A percentile compares a stretch with the other conserved stretches of the same genome.
These are phyloP conservation scores for Darksidea phi DNA, from an alignment of 495 filamentous ascomycete species.

Conservation along the genomic window DNA sequence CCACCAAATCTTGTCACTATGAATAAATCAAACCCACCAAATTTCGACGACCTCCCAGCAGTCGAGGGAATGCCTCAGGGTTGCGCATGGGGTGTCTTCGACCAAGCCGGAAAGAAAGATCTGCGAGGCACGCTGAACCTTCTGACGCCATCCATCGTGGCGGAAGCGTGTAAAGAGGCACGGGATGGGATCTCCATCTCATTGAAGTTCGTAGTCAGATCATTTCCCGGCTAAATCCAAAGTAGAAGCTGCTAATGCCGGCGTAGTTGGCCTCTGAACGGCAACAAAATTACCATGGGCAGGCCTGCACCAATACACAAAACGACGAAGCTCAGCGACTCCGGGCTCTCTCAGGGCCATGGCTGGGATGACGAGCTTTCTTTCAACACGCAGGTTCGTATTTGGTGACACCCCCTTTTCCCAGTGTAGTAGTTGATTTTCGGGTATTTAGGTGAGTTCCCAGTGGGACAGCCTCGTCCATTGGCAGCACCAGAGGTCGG, in stretches of 20 bases:
- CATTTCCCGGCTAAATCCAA: not conserved
- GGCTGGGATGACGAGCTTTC: constrained; percentile 49
- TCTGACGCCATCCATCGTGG: constrained; percentile 55
- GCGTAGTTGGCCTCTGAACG: constrained; percentile 51
- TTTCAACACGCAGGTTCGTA: not conserved
- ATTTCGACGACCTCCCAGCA: constrained; percentile 58
- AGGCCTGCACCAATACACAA: constrained; percentile 44
- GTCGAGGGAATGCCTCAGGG: constrained; percentile 61
- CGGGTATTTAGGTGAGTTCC: constrained; percentile 49
- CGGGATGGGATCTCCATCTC: constrained; percentile 57
- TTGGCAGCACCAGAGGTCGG: constrained; percentile 48
- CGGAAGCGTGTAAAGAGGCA: constrained; percentile 53
- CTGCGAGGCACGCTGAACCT: constrained; percentile 58
- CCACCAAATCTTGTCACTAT: not conserved
- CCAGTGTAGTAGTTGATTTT: constrained; percentile 23
- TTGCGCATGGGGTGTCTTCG: constrained; percentile 64
- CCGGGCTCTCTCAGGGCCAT: constrained; percentile 25
- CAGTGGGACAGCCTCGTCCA: constrained; percentile 44
- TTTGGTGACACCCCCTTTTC: not conserved
- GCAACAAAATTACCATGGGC: constrained; percentile 40
- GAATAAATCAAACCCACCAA: constrained; percentile 26
- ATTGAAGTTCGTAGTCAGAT: constrained; percentile 61
- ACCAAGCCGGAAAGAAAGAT: constrained; percentile 59
- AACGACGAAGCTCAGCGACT: constrained; percentile 48
- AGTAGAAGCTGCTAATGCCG: constrained; percentile 49